phyloP scores from a whole-genome alignment of 306 rosid species.

The Rosa rugosa region DNA sequence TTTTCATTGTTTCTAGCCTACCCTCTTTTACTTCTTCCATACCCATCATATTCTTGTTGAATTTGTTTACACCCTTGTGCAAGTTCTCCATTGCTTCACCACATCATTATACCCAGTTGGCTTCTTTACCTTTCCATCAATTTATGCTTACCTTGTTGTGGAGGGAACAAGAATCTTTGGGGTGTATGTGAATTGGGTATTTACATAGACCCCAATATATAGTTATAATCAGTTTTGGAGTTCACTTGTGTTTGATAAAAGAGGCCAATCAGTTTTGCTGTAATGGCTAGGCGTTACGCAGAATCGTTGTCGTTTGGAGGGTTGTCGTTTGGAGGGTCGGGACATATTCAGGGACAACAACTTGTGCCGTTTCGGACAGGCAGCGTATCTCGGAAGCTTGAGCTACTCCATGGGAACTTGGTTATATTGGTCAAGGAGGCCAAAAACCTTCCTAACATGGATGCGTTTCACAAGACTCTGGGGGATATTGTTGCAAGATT shows the following conservation, averaged over 20 bases:
- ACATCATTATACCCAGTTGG: neutral
- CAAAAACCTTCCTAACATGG: slow-evolving; percentile 76
- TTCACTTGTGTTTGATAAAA: neutral
- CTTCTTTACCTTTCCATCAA: no score
- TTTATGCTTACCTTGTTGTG: neutral
- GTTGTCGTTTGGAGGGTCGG: slow-evolving; percentile 60
- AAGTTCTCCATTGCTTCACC: neutral
- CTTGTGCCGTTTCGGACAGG: slow-evolving; percentile 52
- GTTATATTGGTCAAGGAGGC: slow-evolving; percentile 63
- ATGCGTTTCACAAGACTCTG: slow-evolving; percentile 53
- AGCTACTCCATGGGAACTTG: slow-evolving; percentile 73
- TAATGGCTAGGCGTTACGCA: neutral
- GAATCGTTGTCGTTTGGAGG: slow-evolving; percentile 21
- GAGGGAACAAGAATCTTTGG: neutral
- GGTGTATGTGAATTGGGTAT: neutral
- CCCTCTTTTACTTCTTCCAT: slow-evolving; percentile 29
- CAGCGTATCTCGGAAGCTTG: slow-evolving; percentile 41
- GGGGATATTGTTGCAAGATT: slow-evolving; percentile 50
- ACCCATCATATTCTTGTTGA: neutral
- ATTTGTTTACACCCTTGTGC: neutral
- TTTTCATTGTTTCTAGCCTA: neutral
- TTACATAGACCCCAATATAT: neutral
- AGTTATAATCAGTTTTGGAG: no score
- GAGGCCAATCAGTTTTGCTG: neutral
- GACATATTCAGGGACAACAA: slow-evolving; percentile 59